These are phyloP conservation scores for Blepharisma japonicum DNA, from an alignment of 73 alveolate genomes.

Conservation along the genomic window DNA sequence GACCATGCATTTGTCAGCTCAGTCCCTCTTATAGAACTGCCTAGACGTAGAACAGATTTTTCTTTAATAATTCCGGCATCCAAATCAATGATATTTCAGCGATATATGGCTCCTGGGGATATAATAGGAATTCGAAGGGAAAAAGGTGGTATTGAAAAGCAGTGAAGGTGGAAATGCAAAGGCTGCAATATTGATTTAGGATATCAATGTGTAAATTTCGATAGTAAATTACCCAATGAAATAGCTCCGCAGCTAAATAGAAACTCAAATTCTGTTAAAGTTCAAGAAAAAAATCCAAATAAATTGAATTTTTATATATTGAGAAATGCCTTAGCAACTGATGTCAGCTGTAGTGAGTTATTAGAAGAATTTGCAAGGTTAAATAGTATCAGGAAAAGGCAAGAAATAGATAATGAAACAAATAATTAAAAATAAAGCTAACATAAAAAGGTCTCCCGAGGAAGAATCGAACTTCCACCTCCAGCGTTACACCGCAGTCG, in stretches of 20 bases:
- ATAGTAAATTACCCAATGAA: slow-evolving; percentile 2
- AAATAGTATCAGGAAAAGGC: no score
- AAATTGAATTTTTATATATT: neutral
- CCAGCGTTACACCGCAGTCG: no score
- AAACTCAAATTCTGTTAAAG: neutral
- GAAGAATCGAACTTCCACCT: no score
- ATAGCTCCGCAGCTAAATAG: neutral
- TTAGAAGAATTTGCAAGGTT: neutral
- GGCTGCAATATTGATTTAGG: slow-evolving; percentile 23
- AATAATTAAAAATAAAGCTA: no score
- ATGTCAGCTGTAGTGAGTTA: slow-evolving; percentile 5
- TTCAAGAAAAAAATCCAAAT: neutral
- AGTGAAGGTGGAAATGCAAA: slow-evolving; percentile 29
- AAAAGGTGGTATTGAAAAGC: slow-evolving; percentile 23
- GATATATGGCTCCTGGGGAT: slow-evolving; percentile 4
- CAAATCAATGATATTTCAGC: neutral
- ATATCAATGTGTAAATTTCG: slow-evolving; percentile 12
- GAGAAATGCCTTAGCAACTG: slow-evolving; percentile 4
- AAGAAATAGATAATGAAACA: no score
- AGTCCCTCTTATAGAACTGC: neutral
- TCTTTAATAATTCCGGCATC: neutral
- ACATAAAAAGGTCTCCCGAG: no score
- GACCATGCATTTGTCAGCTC: neutral
- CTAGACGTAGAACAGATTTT: slow-evolving; percentile 20
- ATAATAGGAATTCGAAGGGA: neutral